Evolutionary conservation across 2,329 filamentous ascomycete species (phyloP).

Genomic region (Ophiostoma sp.): DNA sequence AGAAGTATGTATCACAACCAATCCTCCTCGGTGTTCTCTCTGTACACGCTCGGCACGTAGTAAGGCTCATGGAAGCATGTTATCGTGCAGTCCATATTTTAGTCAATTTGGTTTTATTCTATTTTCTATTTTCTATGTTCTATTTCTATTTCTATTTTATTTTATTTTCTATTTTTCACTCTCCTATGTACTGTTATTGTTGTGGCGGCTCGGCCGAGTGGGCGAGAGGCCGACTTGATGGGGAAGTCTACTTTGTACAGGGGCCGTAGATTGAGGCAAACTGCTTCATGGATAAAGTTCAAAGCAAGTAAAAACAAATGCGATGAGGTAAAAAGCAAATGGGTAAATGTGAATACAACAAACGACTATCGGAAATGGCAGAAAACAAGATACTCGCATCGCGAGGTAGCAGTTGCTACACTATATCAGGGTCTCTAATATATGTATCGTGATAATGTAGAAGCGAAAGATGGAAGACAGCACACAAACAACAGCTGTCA

Average conservation of each 20-base stretch:
- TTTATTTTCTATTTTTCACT: not conserved
- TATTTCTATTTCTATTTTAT: not conserved
- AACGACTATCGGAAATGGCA: not conserved
- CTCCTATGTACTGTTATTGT: not conserved
- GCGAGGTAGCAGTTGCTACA: slow-evolving; percentile 7
- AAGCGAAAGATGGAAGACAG: not conserved
- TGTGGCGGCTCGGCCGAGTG: not conserved
- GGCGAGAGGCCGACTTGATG: not conserved
- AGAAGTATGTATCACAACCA: not conserved
- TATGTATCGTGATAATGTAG: slow-evolving; percentile 2
- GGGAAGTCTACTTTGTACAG: not conserved
- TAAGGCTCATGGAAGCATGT: not conserved
- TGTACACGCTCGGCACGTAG: not conserved
- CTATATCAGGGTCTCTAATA: not conserved
- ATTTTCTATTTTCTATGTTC: not conserved
- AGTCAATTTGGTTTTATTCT: not conserved
- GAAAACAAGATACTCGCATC: slow-evolving; percentile 7
- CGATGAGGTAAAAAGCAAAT: no score
- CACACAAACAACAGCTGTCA: not conserved
- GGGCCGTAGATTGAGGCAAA: not conserved
- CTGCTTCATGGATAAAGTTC: not conserved
- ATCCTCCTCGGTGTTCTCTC: not conserved
- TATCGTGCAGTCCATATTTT: not conserved
- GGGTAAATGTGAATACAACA: not conserved
- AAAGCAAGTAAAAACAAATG: not conserved